These are phyloP conservation scores for Closterium sp. DNA, from an alignment of 139 green algal species.

Conservation along the genomic window DNA sequence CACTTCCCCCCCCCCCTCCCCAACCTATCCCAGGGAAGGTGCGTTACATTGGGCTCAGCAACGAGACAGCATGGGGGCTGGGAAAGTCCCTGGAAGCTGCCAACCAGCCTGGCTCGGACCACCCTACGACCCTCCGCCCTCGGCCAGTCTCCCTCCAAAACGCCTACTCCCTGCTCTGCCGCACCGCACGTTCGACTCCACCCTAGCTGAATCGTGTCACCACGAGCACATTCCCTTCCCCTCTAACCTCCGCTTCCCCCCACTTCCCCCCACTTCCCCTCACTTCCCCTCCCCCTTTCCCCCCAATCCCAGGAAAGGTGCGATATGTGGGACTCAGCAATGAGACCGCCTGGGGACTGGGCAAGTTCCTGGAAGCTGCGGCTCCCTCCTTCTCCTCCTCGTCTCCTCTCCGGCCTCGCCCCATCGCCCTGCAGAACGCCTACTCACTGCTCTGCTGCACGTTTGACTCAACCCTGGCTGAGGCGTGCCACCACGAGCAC, in stretches of 20 bases:
- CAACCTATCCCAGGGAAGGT: no score
- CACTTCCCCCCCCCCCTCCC: background rate
- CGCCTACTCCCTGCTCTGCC: slow-evolving; percentile 65
- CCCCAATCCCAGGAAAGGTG: slow-evolving; percentile 69
- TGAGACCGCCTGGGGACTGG: slow-evolving; percentile 77
- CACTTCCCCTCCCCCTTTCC: background rate
- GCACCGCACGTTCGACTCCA: slow-evolving; percentile 61
- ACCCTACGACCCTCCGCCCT: slow-evolving; percentile 50
- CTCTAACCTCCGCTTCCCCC: no score
- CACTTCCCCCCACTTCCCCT: background rate
- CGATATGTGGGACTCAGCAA: slow-evolving; percentile 78
- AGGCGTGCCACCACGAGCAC: slow-evolving; percentile 69
- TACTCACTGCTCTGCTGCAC: slow-evolving; percentile 62
- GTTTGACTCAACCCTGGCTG: slow-evolving; percentile 66
- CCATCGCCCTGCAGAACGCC: slow-evolving; percentile 79
- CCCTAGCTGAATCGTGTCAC: slow-evolving; percentile 68
- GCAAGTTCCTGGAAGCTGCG: slow-evolving; percentile 50
- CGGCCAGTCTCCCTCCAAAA: slow-evolving; percentile 74
- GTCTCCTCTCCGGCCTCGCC: slow-evolving; percentile 52
- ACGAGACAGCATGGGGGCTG: slow-evolving; percentile 80
- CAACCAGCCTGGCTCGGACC: no score
- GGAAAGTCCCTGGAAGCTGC: slow-evolving; percentile 64
- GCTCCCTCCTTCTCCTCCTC: background rate
- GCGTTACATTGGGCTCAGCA: slow-evolving; percentile 79
- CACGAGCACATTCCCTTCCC: slow-evolving; percentile 66